These are phyloP conservation scores for Neoscytalidium dimidiatum DNA, from an alignment of 2,329 filamentous ascomycete genomes.

Conservation along the genomic window DNA sequence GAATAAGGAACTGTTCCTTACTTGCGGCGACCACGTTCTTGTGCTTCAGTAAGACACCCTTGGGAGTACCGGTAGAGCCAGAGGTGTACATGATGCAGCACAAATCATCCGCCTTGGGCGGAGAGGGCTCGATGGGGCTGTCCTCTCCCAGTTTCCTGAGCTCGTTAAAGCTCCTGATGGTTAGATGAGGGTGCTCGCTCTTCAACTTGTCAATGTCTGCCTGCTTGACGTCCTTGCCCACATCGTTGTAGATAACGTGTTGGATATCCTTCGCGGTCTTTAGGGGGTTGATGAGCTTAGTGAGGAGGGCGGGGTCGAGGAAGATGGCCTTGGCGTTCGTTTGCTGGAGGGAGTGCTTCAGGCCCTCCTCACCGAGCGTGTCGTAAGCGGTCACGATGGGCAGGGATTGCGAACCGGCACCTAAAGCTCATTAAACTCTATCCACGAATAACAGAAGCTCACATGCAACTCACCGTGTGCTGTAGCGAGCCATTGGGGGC, in stretches of 20 bases:
- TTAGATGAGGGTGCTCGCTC: slow-evolving; percentile 54
- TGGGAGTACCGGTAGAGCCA: slow-evolving; percentile 84
- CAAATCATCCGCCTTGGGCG: slow-evolving; percentile 72
- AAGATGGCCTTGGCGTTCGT: slow-evolving; percentile 82
- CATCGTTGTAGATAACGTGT: slow-evolving; percentile 61
- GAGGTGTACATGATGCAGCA: slow-evolving; percentile 86
- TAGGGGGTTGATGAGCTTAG: slow-evolving; percentile 55
- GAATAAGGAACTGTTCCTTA: slow-evolving; percentile 45
- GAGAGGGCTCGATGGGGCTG: slow-evolving; percentile 71
- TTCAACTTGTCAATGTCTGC: slow-evolving; percentile 57
- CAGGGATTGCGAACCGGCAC: slow-evolving; percentile 78
- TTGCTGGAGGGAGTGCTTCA: slow-evolving; percentile 83
- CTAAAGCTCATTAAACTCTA: slow-evolving; percentile 30
- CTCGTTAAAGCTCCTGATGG: slow-evolving; percentile 58
- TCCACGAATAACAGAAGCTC: not conserved
- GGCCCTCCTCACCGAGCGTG: slow-evolving; percentile 80
- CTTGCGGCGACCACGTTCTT: slow-evolving; percentile 76
- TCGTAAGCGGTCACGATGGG: slow-evolving; percentile 95
- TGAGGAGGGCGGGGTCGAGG: slow-evolving; percentile 74
- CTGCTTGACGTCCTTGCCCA: slow-evolving; percentile 50
- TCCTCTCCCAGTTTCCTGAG: slow-evolving; percentile 37
- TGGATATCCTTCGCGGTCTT: slow-evolving; percentile 58
- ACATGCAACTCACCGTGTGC: slow-evolving; percentile 62
- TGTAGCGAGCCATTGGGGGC: slow-evolving; percentile 79
- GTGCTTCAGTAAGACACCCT: slow-evolving; percentile 84